These are phyloP conservation scores for Entomortierella parvispora DNA, from an alignment of 192 early-diverging fungal species.

Conservation along the genomic window DNA sequence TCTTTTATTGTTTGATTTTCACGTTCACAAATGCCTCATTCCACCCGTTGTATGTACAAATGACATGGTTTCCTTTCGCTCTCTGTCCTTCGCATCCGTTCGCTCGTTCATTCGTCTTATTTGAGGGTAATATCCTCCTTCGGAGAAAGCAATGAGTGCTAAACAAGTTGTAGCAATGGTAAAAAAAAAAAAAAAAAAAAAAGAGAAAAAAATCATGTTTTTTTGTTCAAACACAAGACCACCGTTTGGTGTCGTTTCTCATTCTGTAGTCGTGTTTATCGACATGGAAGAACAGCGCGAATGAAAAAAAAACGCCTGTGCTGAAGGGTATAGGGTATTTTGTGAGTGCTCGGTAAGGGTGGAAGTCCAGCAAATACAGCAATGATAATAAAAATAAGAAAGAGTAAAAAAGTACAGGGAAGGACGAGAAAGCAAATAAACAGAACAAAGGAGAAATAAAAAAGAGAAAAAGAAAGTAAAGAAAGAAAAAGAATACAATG, in stretches of 20 bases:
- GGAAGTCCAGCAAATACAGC: neutral
- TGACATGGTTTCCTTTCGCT: slow-evolving; percentile 5
- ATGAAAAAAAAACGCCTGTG: too few relatives aligned
- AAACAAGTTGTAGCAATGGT: neutral
- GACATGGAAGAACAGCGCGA: neutral
- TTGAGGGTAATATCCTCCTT: too few relatives aligned
- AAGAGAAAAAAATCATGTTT: slow-evolving; percentile 8
- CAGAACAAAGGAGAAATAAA: slow-evolving; percentile 1
- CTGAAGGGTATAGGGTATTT: too few relatives aligned
- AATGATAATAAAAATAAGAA: neutral
- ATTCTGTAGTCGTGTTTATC: neutral
- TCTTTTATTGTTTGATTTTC: too few relatives aligned
- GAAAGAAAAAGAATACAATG: too few relatives aligned
- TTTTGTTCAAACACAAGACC: too few relatives aligned
- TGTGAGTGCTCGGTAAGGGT: too few relatives aligned
- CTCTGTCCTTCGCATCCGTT: too few relatives aligned
- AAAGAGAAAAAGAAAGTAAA: neutral
- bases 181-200: neutral
- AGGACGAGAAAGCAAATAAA: neutral
- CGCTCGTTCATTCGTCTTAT: slow-evolving; percentile 3
- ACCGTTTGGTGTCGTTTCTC: slow-evolving; percentile 13
- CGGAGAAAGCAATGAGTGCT: slow-evolving; percentile 14
- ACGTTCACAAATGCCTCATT: too few relatives aligned
- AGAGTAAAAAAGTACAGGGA: neutral
- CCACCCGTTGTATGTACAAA: slow-evolving; percentile 17